A percentile compares a stretch with the other conserved stretches of the same genome.
Conservation (phyloP, 1,139 yeast species). For the Kodamaea sp. region DNA sequence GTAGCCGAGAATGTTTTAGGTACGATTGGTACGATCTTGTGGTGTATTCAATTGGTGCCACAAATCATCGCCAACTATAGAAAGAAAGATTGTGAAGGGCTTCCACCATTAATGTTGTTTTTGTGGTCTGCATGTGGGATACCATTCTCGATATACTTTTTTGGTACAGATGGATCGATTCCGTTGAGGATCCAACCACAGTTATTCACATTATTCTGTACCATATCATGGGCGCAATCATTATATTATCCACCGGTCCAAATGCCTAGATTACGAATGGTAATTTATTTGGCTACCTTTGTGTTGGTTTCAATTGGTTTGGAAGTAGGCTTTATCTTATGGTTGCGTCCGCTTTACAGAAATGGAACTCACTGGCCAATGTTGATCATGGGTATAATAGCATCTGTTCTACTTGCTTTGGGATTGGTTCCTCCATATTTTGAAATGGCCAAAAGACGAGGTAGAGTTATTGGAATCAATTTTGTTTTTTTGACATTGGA, state of each 20-base stretch:
- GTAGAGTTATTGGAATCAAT: slow-evolving; percentile 85
- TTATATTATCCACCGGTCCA: slow-evolving; percentile 76
- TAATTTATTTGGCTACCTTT: slow-evolving; percentile 33
- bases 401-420: slow-evolving; percentile 67
- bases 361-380: slow-evolving; percentile 71
- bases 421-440: slow-evolving; percentile 89
- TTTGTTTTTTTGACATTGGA: slow-evolving; percentile 79
- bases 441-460: slow-evolving; percentile 74
- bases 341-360: slow-evolving; percentile 65
- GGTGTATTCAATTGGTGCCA: slow-evolving; percentile 90
- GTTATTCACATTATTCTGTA: slow-evolving; percentile 69
- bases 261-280: slow-evolving; percentile 36
- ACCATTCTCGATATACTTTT: slow-evolving; percentile 79
- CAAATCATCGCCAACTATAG: slow-evolving; percentile 72
- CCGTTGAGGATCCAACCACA: slow-evolving; percentile 87
- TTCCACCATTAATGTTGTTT: slow-evolving; percentile 81
- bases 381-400: slow-evolving; percentile 71
- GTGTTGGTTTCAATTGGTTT: slow-evolving; percentile 50
- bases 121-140: slow-evolving; percentile 81
- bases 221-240: slow-evolving; percentile 66
- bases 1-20: slow-evolving; percentile 75
- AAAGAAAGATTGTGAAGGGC: slow-evolving; percentile 77
- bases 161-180: slow-evolving; percentile 65
- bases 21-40: slow-evolving; percentile 83
- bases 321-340: slow-evolving; percentile 69